Base-by-base conservation (phyloP, 768 basidiomycete species). In the Boletus insuetus region DNA sequence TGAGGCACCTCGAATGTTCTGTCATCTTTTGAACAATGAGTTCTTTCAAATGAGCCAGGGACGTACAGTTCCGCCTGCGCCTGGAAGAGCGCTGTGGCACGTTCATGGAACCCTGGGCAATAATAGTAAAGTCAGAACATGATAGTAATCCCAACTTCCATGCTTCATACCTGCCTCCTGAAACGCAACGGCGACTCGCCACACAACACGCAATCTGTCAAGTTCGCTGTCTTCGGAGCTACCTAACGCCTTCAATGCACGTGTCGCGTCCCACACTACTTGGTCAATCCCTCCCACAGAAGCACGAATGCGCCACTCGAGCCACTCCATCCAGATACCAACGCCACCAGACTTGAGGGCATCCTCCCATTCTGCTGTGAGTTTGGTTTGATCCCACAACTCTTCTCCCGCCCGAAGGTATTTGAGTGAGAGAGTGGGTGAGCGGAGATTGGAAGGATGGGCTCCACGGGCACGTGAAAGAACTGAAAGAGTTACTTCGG, bases 21-120 rank as follows among this genome's bases (percentile, higher is more conserved):
- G 63, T 24, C 26, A 26, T 40, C 44, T 37, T 11, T 55, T 63
- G 11, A 47, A 46, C 29, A 52, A 54, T 52, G 48, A 58, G 39
- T 32, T 45, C 24, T 13, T 52, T 29, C 17, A 49, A 26, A 26
- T 37, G 38, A 31, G 42, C 9, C 26, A 13, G 42, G 44, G 45
- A 68, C 85, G 61, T 73, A 93, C 91, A 92, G 62, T 72, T 93
- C 91, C 16, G 86, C 82, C 69, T 94, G 89, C 11, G 89, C 89
- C 67, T 94, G 91, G 62, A 91, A 87, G 64, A 91, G 73, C 4
- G 89, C 89, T 50, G 77, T 83, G 13, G 87, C 86, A 46, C 86
- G 82, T 70, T 94, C 91, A 41, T 76, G 58, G 58, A 80, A 92
- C 13, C 91, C 90, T 92, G 61, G 12, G 17, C 26, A 32, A 22